Evolutionary conservation across 225 moss, liverwort and hornwort species (phyloP).

Genomic region (Anthoceros angustus): DNA sequence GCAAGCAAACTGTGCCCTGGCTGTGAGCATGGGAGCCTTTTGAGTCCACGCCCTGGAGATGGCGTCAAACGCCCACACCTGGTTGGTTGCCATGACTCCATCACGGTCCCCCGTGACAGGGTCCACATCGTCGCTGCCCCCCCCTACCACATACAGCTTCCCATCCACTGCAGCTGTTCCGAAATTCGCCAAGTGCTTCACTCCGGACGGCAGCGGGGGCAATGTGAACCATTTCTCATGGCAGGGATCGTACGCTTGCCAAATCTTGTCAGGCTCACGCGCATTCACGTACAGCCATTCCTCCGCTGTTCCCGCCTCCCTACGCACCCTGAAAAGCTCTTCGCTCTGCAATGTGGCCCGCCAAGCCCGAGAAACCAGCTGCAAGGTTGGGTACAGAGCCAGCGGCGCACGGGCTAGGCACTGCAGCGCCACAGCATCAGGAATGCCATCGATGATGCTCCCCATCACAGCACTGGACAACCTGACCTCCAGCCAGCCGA

Average conservation of each 20-base stretch:
- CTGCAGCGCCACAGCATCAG: constrained; percentile 62
- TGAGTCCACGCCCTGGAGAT: constrained; percentile 46
- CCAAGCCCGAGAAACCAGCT: constrained; percentile 69
- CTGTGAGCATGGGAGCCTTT: constrained; percentile 51
- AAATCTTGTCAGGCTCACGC: constrained; percentile 59
- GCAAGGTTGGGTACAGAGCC: constrained; percentile 39
- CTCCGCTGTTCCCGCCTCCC: constrained; percentile 39
- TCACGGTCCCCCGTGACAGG: constrained; percentile 57
- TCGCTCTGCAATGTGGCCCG: constrained; percentile 32
- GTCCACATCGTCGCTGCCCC: constrained; percentile 65
- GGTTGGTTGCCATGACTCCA: constrained; percentile 38
- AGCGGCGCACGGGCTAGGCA: constrained; percentile 80
- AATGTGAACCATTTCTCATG: constrained; percentile 52
- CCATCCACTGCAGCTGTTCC: constrained; percentile 64
- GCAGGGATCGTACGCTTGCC: constrained; percentile 90
- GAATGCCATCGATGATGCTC: constrained; percentile 53
- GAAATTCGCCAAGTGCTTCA: constrained; percentile 41
- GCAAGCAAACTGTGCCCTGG: constrained; percentile 77
- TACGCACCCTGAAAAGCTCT: constrained; percentile 60
- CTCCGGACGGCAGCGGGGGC: constrained; percentile 47
- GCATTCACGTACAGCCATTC: constrained; percentile 77
- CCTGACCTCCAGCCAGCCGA: no score
- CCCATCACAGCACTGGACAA: not conserved
- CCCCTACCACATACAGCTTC: constrained; percentile 77
- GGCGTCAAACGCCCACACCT: constrained; percentile 78